Base-by-base conservation (phyloP, 177 flowering plant genomes). In the Vitis hybrid region DNA sequence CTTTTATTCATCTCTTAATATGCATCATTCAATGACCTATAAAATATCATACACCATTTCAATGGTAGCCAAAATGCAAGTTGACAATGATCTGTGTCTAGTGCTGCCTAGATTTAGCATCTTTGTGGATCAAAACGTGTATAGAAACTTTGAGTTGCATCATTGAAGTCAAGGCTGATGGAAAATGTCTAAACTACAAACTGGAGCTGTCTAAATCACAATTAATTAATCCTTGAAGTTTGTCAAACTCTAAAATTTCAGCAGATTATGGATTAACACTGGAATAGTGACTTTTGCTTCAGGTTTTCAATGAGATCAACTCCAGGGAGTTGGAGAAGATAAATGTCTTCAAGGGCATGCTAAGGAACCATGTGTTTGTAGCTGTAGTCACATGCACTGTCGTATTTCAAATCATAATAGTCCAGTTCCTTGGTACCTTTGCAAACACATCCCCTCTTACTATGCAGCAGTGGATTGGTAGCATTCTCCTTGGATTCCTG, bases 291-390 rank as follows among this genome's bases (percentile, higher is more conserved):
- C 64, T 70, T 56, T 18, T 65, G 72, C 52, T 79, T 70, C 89
- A 93, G 98, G 91, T 86, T 49, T 93, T 93, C 80, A 93, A 93
- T 74, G 98, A 93, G 83, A 85, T 93, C 67, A 93, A 86, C 81
- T 93, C 98, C 11, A 84, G 97, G 64, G 98, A 93, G 56, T 90
- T 93, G 98, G 98, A 93, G 66, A 87, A 89, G 77, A 87, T 91
- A 61, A 80, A 93, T 69, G 97, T 93, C 11, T 85, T 93, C 73
- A 60, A 83, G 67, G 98, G 96, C 64, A 90, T 93, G 70, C 71
- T 90, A 76, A 72, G 87, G 76, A 93, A 93, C 79, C 82, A 91
- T 65, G 92, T 93, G 32, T 93, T 93, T 75, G 93, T 88, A 19
- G 75, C 79, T 30, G 97, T 93, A 12, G 84, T 93, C 3, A 32